Percentiles rank a stretch among this genome's conserved stretches.
phyloP scores from a whole-genome alignment of 2,329 filamentous ascomycete genomes.

The Davidsoniella neocaledoniae region DNA sequence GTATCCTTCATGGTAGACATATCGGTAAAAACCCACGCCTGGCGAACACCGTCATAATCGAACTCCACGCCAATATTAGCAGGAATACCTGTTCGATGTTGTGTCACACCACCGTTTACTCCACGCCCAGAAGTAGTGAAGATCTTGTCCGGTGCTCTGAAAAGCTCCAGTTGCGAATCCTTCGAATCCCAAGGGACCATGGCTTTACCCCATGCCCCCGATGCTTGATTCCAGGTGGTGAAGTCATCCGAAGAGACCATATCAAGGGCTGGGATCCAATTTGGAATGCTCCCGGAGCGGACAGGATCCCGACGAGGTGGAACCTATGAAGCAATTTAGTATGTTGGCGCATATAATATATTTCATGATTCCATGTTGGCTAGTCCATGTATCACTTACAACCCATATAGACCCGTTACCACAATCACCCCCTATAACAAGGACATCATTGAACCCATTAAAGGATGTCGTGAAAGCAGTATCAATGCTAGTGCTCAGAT shows the following conservation, averaged over 20 bases:
- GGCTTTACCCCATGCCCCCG: constrained; percentile 12
- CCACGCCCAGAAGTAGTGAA: constrained; percentile 53
- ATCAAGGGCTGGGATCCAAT: constrained; percentile 45
- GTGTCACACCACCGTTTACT: constrained; percentile 43
- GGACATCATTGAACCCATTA: constrained; percentile 52
- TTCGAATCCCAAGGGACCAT: constrained; percentile 18
- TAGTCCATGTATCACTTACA: constrained; percentile 25
- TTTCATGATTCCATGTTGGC: no score
- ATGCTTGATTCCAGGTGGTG: constrained; percentile 19
- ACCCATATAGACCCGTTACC: constrained; percentile 64
- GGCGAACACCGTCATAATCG: constrained; percentile 31
- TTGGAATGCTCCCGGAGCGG: constrained; percentile 35
- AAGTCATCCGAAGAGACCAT: constrained; percentile 30
- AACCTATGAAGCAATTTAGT: constrained; percentile 23
- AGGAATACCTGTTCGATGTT: constrained; percentile 53
- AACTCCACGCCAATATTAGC: constrained; percentile 47
- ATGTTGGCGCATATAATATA: neutral
- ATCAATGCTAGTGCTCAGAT: constrained; percentile 47
- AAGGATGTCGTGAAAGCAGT: constrained; percentile 66
- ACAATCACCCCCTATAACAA: constrained; percentile 63
- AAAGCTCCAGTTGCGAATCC: constrained; percentile 9
- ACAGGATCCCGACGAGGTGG: constrained; percentile 34
- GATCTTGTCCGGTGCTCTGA: constrained; percentile 30
- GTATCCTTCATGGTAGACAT: constrained; percentile 12
- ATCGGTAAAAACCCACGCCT: constrained; percentile 34